Base-by-base conservation (phyloP, 495 filamentous ascomycete genomes). In the Aspergillus indologenus region DNA sequence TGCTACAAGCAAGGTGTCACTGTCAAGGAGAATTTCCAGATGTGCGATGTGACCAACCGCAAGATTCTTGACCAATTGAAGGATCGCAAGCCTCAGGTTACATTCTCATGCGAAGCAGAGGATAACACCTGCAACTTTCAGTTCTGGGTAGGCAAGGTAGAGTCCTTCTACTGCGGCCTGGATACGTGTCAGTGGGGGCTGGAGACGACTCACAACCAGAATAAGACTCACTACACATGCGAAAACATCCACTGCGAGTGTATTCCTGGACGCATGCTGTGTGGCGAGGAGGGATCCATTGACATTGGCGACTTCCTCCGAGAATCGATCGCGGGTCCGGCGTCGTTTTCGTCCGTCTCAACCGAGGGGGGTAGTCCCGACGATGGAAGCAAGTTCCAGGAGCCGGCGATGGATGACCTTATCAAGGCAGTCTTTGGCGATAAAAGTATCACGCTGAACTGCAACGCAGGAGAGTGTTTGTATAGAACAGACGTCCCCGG, bases 101-200 rank as follows among this genome's bases (percentile, higher is more conserved):
- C 94, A 2, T 98, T 98, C 68, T 88, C 86, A 34, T 98, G 94
- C 69, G 82, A 92, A 62, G 86, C 81, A n/a, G 81, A 87, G 43
- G 75, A 80, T 17, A 70, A 82, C 1, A 82, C 88, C 12, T 97
- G 94, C 68, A 93, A 91, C 64, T 98, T 98, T 67, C 93, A 98
- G 73, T 98, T 98, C 71, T 98, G 94, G 94, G 90, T 97, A 24
- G 92, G 90, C 58, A 84, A 96, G 62, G 77, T 81, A 44, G 95
- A 98, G 73, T 98, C 95, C 1, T 98, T 98, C 79, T 98, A 96
- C 73, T 98, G 94, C 76, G 85, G 85, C 46, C 75, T 98, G 45
- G 85, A 92, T 61, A 87, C 85, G 26, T 98, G 94, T 73, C 65
- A 81, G 17, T 96, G 90, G 71, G 82, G 68, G 58, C 78, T 85